phyloP scores from a whole-genome alignment of 306 rosid genomes.

The Hippophae tibetana region DNA sequence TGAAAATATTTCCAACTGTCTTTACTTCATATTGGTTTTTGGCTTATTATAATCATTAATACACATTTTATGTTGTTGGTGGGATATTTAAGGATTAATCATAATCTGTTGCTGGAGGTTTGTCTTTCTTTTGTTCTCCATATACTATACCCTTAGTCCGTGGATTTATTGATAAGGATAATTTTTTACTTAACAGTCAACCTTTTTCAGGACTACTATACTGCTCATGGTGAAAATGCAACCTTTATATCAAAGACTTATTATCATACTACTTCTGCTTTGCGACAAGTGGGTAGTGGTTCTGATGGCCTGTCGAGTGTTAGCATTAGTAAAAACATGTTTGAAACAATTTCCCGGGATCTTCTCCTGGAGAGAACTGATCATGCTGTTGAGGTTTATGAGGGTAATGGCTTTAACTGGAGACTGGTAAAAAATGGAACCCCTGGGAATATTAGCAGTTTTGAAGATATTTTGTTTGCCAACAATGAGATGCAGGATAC shows the following conservation, averaged over 20 bases:
- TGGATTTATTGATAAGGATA: constrained; percentile 12
- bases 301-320: constrained; percentile 71
- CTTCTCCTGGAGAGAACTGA: constrained; percentile 85
- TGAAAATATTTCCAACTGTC: background rate
- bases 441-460: constrained; percentile 88
- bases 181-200: constrained; percentile 1
- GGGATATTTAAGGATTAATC: background rate
- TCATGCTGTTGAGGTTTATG: constrained; percentile 85
- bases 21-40: background rate
- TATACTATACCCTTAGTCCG: constrained; percentile 3
- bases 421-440: constrained; percentile 75
- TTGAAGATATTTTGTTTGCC: constrained; percentile 85
- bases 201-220: constrained; percentile 68
- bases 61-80: background rate
- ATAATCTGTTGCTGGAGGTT: constrained; percentile 11
- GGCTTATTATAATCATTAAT: background rate
- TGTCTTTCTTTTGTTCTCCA: constrained; percentile 9
- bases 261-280: constrained; percentile 76
- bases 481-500: constrained; percentile 98
- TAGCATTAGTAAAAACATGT: constrained; percentile 70
- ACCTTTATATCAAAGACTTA: constrained; percentile 81
- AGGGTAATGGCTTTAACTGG: constrained; percentile 92
- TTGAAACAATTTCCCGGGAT: constrained; percentile 80
- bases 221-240: constrained; percentile 93
- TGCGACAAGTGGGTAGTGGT: constrained; percentile 72